A percentile compares a stretch with the other conserved stretches of the same genome.
Evolutionary conservation across 306 rosid genomes (phyloP).

Genomic region (Mimosa pudica): DNA sequence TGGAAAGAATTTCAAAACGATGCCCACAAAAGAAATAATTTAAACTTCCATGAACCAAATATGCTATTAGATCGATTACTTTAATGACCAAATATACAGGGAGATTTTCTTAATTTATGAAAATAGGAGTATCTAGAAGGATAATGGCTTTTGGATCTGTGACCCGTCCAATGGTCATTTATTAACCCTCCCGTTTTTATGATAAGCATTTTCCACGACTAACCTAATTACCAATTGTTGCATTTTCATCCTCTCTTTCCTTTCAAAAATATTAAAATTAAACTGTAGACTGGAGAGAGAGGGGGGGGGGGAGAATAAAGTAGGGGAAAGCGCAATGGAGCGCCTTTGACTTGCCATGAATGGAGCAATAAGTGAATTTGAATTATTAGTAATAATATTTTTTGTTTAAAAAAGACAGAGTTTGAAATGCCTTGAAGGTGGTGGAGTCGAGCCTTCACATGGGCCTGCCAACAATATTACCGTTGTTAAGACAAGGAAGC

Average conservation of each 20-base stretch:
- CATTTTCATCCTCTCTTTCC: background rate
- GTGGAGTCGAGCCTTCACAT: constrained; percentile 36
- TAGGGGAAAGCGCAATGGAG: background rate
- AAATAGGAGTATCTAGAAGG: constrained; percentile 6
- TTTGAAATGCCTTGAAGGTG: constrained; percentile 45
- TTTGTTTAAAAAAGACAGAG: background rate
- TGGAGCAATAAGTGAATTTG: constrained; percentile 36
- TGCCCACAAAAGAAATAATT: background rate
- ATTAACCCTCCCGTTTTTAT: constrained; percentile 21
- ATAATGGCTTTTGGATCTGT: background rate
- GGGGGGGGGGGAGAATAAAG: no score
- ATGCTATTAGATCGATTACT: background rate
- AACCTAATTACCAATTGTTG: background rate
- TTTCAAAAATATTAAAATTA: background rate
- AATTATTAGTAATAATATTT: background rate
- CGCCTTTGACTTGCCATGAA: constrained; percentile 1
- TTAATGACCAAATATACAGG: background rate
- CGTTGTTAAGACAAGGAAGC: constrained; percentile 55
- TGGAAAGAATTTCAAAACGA: background rate
- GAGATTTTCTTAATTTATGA: constrained; percentile 15
- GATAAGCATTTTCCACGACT: background rate
- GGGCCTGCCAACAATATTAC: constrained; percentile 49
- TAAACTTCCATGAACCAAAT: background rate
- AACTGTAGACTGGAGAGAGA: no score
- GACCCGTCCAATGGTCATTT: background rate